phyloP scores from a whole-genome alignment of 2,329 filamentous ascomycete genomes.

The Emmonsiellopsis sp. region DNA sequence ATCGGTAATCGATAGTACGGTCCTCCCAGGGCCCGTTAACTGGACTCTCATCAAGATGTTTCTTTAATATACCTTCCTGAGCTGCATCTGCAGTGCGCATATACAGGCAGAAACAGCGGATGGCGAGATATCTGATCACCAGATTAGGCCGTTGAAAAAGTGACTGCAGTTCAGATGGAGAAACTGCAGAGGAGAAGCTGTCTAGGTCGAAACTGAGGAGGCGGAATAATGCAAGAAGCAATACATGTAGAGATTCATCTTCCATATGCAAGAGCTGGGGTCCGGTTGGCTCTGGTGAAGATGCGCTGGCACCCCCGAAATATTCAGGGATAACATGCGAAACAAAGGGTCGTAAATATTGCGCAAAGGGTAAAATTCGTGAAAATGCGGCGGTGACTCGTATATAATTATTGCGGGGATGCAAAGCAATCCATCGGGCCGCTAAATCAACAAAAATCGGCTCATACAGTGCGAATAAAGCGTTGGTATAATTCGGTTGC shows the following conservation, averaged over 20 bases:
- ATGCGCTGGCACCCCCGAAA: conserved; percentile 24
- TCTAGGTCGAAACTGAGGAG: conserved; percentile 66
- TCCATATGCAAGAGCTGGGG: conserved; percentile 24
- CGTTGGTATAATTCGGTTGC: conserved; percentile 43
- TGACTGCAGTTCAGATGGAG: conserved; percentile 56
- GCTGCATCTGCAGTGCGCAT: conserved; percentile 72
- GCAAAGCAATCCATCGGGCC: conserved; percentile 58
- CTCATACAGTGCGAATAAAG: conserved; percentile 64
- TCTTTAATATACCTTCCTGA: conserved; percentile 59
- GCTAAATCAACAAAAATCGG: conserved; percentile 71
- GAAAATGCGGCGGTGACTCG: conserved; percentile 62
- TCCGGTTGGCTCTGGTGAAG: conserved; percentile 21
- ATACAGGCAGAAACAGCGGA: conserved; percentile 70
- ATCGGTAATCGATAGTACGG: conserved; percentile 64
- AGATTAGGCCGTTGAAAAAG: conserved; percentile 53
- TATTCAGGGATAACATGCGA: conserved; percentile 42
- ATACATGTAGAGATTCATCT: conserved; percentile 29
- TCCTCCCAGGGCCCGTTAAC: conserved; percentile 69
- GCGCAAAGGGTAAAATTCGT: conserved; percentile 70
- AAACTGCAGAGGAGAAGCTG: conserved; percentile 56
- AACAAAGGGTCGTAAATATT: conserved; percentile 63
- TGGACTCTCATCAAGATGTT: conserved; percentile 54
- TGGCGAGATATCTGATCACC: conserved; percentile 66
- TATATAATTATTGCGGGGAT: conserved; percentile 24
- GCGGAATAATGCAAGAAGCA: conserved; percentile 64